phyloP scores from a whole-genome alignment of 257 asterid species.

The Solanum etuberosum region DNA sequence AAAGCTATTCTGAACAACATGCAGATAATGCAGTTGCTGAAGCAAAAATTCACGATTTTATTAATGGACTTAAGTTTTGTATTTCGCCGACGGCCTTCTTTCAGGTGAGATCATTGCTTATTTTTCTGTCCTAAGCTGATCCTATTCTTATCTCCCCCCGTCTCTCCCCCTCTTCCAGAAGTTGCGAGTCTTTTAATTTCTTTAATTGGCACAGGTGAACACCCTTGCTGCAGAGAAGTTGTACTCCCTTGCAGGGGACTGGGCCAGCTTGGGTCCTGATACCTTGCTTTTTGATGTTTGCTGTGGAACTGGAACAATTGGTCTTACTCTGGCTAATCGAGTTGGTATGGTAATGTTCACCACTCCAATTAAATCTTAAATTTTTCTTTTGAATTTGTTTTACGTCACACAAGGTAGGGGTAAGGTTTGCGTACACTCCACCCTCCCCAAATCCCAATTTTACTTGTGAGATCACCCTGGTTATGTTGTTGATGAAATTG shows the following conservation, averaged over 20 bases:
- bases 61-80: slow-evolving; percentile 64
- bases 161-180: background rate
- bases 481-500: background rate
- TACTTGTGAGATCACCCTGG: background rate
- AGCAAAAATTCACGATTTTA: slow-evolving; percentile 82
- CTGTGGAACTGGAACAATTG: slow-evolving; percentile 99
- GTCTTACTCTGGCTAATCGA: slow-evolving; percentile 79
- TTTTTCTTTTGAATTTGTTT: background rate
- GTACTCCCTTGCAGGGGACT: slow-evolving; percentile 94
- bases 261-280: slow-evolving; percentile 91
- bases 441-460: background rate
- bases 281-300: slow-evolving; percentile 90
- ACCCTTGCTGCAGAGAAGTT: slow-evolving; percentile 93
- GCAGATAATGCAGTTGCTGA: slow-evolving; percentile 41
- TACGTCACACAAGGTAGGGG: background rate
- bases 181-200: background rate
- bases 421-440: background rate
- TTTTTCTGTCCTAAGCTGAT: background rate
- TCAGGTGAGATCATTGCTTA: slow-evolving; percentile 45
- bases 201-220: slow-evolving; percentile 57
- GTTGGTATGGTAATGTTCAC: slow-evolving; percentile 95
- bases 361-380: slow-evolving; percentile 10
- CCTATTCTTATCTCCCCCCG: background rate
- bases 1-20: slow-evolving; percentile 26
- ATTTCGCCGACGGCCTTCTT: slow-evolving; percentile 97